A percentile compares a stretch with the other conserved stretches of the same genome.
Conservation (phyloP, 495 filamentous ascomycete species). For the Penicillium canescens region DNA sequence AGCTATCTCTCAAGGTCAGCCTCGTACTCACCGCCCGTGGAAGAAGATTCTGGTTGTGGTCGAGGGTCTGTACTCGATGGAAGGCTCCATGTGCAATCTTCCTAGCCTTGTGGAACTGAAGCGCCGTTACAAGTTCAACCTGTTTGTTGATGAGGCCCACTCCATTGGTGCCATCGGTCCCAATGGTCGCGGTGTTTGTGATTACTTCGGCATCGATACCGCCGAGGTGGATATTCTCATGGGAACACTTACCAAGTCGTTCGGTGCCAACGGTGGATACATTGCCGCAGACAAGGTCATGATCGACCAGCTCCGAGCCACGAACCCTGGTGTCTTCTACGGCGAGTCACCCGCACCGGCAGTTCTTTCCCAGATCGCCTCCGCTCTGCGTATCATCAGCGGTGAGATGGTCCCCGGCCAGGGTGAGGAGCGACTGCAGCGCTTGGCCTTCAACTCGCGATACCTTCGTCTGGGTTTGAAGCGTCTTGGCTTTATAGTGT, state of each 20-base stretch:
- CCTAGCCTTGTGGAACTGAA: conserved; percentile 83
- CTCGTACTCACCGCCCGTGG: conserved; percentile 95
- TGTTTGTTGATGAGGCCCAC: conserved; percentile 96
- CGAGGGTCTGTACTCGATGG: conserved; percentile 98
- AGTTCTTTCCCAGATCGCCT: conserved; percentile 84
- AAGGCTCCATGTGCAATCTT: conserved; percentile 96
- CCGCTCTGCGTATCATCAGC: conserved; percentile 79
- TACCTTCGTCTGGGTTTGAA: conserved; percentile 97
- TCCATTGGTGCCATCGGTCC: conserved; percentile 93
- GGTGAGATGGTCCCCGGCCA: conserved; percentile 88
- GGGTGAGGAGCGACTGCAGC: conserved; percentile 92
- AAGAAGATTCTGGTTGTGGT: conserved; percentile 97
- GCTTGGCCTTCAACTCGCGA: conserved; percentile 96
- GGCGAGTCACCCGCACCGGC: conserved; percentile 87
- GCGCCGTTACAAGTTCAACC: conserved; percentile 92
- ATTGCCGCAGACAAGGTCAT: conserved; percentile 87
- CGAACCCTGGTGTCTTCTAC: conserved; percentile 83
- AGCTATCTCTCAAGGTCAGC: conserved; percentile 92
- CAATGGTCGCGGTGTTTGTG: conserved; percentile 86
- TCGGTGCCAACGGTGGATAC: conserved; percentile 97
- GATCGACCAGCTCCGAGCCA: conserved; percentile 84
- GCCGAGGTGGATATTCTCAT: conserved; percentile 92
- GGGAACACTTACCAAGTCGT: conserved; percentile 98
- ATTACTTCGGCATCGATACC: conserved; percentile 91
- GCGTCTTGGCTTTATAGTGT: conserved; percentile 94